Percentiles rank a stretch among this genome's conserved stretches.
These are phyloP conservation scores for Dactylellina sp. DNA, from an alignment of 2,329 filamentous ascomycete species.

Conservation along the genomic window DNA sequence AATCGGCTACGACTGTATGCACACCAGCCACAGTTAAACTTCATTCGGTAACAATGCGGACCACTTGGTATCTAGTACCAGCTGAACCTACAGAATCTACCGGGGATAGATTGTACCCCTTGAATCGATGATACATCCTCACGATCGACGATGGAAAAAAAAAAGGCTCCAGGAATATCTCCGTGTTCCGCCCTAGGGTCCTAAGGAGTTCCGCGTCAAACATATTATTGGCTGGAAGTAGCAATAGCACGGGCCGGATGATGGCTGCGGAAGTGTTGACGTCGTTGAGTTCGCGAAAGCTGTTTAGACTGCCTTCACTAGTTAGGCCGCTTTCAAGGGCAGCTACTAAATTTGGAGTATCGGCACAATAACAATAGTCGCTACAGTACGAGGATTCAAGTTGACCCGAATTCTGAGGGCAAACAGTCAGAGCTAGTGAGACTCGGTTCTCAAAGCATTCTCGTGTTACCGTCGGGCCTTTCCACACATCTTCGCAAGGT, in stretches of 20 bases:
- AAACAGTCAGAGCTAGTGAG: too few relatives aligned
- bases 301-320: constrained; percentile 11
- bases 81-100: constrained; percentile 1
- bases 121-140: constrained; percentile 12
- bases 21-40: constrained; percentile 37
- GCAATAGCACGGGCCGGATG: neutral
- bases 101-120: constrained; percentile 31
- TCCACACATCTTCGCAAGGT: too few relatives aligned
- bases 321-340: neutral
- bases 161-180: constrained; percentile 1
- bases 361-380: too few relatives aligned
- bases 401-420: too few relatives aligned
- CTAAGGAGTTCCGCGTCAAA: constrained; percentile 3
- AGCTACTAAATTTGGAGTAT: neutral
- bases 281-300: constrained; percentile 40
- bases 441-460: too few relatives aligned
- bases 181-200: constrained; percentile 1
- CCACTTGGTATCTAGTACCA: too few relatives aligned
- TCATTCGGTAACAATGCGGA: neutral
- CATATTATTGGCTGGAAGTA: constrained; percentile 25
- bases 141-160: constrained; percentile 7
- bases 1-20: neutral
- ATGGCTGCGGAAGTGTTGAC: constrained; percentile 33
- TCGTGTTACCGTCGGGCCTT: too few relatives aligned
- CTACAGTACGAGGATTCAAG: too few relatives aligned